Base-by-base conservation (phyloP, 2,329 filamentous ascomycete species). In the Nannizzia gypsea region DNA sequence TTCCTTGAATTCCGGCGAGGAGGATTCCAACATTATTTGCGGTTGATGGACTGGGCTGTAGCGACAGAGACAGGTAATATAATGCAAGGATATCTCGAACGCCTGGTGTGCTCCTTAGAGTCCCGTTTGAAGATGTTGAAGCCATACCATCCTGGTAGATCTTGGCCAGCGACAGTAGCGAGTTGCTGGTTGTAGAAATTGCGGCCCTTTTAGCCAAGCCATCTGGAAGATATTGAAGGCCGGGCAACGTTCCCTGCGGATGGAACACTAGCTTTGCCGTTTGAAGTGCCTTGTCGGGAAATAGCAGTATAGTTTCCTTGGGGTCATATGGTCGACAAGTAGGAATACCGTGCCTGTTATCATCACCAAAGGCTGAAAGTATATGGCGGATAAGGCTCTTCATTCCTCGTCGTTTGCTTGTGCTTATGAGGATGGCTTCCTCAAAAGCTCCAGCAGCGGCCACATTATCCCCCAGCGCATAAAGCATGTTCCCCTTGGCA, bases 1-100 rank as follows among this genome's bases (percentile, higher is more conserved):
- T 79, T 66, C 95, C 90, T 69, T 96, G 93, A 20, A 97, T 88
- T 60, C 93, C 89, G 3, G 93, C 93, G n/a, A 99, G 83, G 28
- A 99, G 79, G 59, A 99, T 99, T 2, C 93, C 93, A 11, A 99
- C 91, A 70, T 99, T 99, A 71, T 99, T 99, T 0, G 93, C 93
- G 0, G 93, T 99, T 0, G 93, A 99, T 1, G 93, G 93, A 67
- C 93, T 97, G 55, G 93, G 91, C 64, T 96, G 93, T 1, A 99
- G 80, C 0, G 93, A 95, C 2, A 99, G 77, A 0, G 93, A 99
- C 2, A 99, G 79, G 69, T 99, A 99, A 72, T 99, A 99, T 11
- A 99, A 81, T 1, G 91, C 89, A 38, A 99, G 76, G 40, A 99
- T 97, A 68, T 99, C 93, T 46, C 90, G 85, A 24, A 97, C 90